Percentiles rank a stretch among this genome's conserved stretches.
These are phyloP conservation scores for Neospermospora avenae DNA, from an alignment of 2,329 filamentous ascomycete genomes.

Conservation along the genomic window DNA sequence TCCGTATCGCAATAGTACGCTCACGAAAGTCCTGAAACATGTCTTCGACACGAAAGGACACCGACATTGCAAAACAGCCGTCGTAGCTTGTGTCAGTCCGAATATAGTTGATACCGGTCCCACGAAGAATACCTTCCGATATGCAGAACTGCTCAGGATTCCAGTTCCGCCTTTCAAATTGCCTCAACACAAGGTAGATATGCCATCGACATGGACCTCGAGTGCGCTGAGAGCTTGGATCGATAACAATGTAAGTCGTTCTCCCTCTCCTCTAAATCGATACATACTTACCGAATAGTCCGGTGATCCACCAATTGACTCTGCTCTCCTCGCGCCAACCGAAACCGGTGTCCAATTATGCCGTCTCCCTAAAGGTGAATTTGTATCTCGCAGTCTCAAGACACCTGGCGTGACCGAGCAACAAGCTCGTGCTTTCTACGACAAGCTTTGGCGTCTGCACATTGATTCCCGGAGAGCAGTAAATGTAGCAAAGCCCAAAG, in stretches of 20 bases:
- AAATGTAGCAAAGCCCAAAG: conserved; percentile 30
- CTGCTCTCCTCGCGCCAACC: conserved; percentile 38
- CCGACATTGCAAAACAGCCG: conserved; percentile 90
- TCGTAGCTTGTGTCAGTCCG: conserved; percentile 94
- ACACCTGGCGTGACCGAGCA: conserved; percentile 37
- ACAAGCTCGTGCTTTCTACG: conserved; percentile 42
- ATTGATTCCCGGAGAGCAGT: conserved; percentile 37
- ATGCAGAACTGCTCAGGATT: conserved; percentile 65
- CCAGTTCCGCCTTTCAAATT: conserved; percentile 33
- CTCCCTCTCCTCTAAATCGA: not conserved
- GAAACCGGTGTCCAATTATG: conserved; percentile 44
- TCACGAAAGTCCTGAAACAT: conserved; percentile 85
- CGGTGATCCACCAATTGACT: conserved; percentile 37
- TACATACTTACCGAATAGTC: conserved; percentile 35
- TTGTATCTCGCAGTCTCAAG: conserved; percentile 41
- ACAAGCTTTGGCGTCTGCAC: conserved; percentile 44
- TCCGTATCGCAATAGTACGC: conserved; percentile 82
- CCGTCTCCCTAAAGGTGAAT: conserved; percentile 40
- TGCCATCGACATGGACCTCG: conserved; percentile 42
- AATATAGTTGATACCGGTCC: conserved; percentile 93
- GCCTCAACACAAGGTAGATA: conserved; percentile 27
- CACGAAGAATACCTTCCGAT: conserved; percentile 77
- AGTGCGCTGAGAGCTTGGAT: conserved; percentile 41
- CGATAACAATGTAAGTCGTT: conserved; percentile 37
- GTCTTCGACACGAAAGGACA: conserved; percentile 65